A percentile compares a stretch with the other conserved stretches of the same genome.
Conservation (phyloP, 306 rosid genomes). For the peach (Prunus persica) region Prunus_persica_NCBIv2 NC_034016.1:19385501-19386000, state of each 20-base stretch:
- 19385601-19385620: slow-evolving; percentile 19
- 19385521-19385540: slow-evolving; percentile 32
- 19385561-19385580: slow-evolving; percentile 24
- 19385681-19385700: slow-evolving; percentile 39
- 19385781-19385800: slow-evolving; percentile 31
- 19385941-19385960: slow-evolving; percentile 86
- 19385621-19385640: slow-evolving; percentile 2
- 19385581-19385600: slow-evolving; percentile 20
- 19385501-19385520: slow-evolving; percentile 38
- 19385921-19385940: slow-evolving; percentile 62
- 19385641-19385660: neutral
- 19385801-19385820: slow-evolving; percentile 2
- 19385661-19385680: slow-evolving; percentile 43
- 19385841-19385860: slow-evolving; percentile 26
- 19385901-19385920: slow-evolving; percentile 48
- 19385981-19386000: slow-evolving; percentile 28
- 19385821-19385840: slow-evolving; percentile 40
- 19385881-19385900: slow-evolving; percentile 60
- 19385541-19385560: slow-evolving; percentile 56
- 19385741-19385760: neutral
- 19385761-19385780: slow-evolving; percentile 27
- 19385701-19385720: slow-evolving; percentile 7
- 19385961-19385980: slow-evolving; percentile 41
- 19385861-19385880: slow-evolving; percentile 31
- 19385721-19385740: neutral